Conservation (phyloP, 495 filamentous ascomycete species). For the Trypethelium eluteriae region DNA sequence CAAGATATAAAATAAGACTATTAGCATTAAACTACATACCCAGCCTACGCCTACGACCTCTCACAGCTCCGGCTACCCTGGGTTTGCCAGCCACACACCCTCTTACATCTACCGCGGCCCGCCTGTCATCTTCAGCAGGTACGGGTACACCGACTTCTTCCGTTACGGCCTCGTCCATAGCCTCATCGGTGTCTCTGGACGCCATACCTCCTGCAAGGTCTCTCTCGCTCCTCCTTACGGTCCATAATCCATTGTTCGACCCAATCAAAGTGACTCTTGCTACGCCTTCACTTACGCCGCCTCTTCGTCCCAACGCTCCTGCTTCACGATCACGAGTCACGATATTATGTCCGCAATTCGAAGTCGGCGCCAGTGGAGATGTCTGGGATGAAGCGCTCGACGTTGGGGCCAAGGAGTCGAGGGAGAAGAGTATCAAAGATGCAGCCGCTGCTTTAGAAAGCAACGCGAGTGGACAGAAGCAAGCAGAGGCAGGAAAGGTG, state of each 20-base stretch:
- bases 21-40: constrained; percentile 88
- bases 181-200: background rate
- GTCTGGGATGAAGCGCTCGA: constrained; percentile 86
- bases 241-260: constrained; percentile 93
- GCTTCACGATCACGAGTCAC: constrained; percentile 59
- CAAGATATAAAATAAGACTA: constrained; percentile 80
- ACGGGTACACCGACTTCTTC: background rate
- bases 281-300: constrained; percentile 68
- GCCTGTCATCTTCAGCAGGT: background rate
- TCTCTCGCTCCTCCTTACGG: constrained; percentile 53
- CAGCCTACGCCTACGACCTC: constrained; percentile 46
- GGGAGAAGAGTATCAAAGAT: constrained; percentile 11
- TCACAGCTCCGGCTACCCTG: background rate
- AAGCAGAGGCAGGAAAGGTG: constrained; percentile 81
- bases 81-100: background rate
- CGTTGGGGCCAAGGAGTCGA: background rate
- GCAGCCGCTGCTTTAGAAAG: constrained; percentile 5
- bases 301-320: constrained; percentile 50
- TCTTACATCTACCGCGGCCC: constrained; percentile 12
- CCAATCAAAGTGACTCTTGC: constrained; percentile 77
- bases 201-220: constrained; percentile 3
- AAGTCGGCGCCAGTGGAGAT: constrained; percentile 89
- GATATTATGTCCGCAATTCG: constrained; percentile 88
- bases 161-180: background rate
- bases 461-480: constrained; percentile 10